A percentile compares a stretch with the other conserved stretches of the same genome.
phyloP scores from a whole-genome alignment of 1,139 yeast genomes.

The Geotrichum citri-aurantii region DNA sequence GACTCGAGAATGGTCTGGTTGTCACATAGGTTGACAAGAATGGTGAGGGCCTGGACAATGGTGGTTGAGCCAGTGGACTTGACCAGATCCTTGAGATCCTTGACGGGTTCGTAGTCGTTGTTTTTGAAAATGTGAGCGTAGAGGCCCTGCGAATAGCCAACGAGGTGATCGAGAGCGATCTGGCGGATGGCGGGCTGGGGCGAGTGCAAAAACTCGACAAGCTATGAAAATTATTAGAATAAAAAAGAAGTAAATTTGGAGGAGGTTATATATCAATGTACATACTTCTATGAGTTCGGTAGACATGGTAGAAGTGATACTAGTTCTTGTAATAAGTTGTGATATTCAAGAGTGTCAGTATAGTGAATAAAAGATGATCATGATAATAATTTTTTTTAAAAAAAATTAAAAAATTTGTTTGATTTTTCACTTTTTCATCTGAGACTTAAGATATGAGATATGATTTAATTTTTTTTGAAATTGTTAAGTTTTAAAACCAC shows the following conservation, averaged over 20 bases:
- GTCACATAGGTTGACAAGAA: slow-evolving; percentile 76
- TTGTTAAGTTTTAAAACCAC: too few relatives aligned
- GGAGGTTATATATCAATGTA: not conserved
- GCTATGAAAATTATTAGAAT: slow-evolving; percentile 20
- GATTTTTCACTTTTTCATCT: not conserved
- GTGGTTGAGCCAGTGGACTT: slow-evolving; percentile 32
- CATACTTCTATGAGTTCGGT: slow-evolving; percentile 28
- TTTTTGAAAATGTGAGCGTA: slow-evolving; percentile 62
- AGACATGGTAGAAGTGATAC: slow-evolving; percentile 21
- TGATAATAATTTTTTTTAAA: slow-evolving; percentile 2
- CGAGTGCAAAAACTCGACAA: slow-evolving; percentile 78
- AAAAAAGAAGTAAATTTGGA: too few relatives aligned
- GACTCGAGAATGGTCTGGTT: slow-evolving; percentile 52
- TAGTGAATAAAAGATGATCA: not conserved
- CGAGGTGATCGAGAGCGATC: slow-evolving; percentile 78
- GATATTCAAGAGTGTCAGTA: not conserved
- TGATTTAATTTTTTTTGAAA: not conserved
- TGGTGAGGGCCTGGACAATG: slow-evolving; percentile 55
- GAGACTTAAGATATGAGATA: not conserved
- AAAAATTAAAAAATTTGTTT: not conserved
- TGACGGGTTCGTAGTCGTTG: slow-evolving; percentile 65
- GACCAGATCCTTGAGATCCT: slow-evolving; percentile 61
- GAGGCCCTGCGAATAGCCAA: slow-evolving; percentile 72
- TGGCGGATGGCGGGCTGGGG: slow-evolving; percentile 78
- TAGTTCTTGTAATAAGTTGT: not conserved